Conservation (phyloP, 768 basidiomycete genomes). For the Fibroporia radiculosa region DNA sequence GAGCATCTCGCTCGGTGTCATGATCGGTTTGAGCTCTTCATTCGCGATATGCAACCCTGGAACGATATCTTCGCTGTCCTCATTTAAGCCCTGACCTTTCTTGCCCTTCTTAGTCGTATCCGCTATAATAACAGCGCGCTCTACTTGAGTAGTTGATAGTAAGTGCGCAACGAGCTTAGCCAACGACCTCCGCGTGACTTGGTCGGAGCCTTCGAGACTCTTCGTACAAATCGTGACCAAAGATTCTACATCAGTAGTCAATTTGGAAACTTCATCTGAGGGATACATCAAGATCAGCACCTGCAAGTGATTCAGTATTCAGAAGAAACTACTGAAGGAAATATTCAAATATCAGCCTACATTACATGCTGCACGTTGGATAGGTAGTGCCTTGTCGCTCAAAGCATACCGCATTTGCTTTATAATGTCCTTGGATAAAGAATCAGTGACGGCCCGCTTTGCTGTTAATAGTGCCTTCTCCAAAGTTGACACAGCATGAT, state of each 20-base stretch:
- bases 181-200: conserved; percentile 72
- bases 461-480: conserved; percentile 76
- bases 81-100: conserved; percentile 40
- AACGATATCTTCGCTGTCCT: conserved; percentile 48
- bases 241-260: conserved; percentile 68
- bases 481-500: conserved; percentile 69
- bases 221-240: conserved; percentile 62
- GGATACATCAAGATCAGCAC: conserved; percentile 54
- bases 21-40: conserved; percentile 55
- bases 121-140: conserved; percentile 37
- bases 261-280: conserved; percentile 44
- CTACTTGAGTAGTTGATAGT: conserved; percentile 75
- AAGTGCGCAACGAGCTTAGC: conserved; percentile 78
- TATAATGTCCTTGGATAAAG: conserved; percentile 67
- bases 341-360: conserved; percentile 31
- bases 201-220: conserved; percentile 76
- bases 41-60: conserved; percentile 34
- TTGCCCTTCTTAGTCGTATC: conserved; percentile 51
- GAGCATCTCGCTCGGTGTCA: conserved; percentile 76
- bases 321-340: conserved; percentile 1
- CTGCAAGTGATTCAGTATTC: conserved; percentile 25
- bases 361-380: conserved; percentile 79
- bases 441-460: conserved; percentile 78
- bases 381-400: conserved; percentile 73
- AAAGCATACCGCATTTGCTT: conserved; percentile 76